Percentiles rank a stretch among this genome's conserved stretches.
These are phyloP conservation scores for Eimeria mitis DNA, from an alignment of 169 alveolate species.

Conservation along the genomic window DNA sequence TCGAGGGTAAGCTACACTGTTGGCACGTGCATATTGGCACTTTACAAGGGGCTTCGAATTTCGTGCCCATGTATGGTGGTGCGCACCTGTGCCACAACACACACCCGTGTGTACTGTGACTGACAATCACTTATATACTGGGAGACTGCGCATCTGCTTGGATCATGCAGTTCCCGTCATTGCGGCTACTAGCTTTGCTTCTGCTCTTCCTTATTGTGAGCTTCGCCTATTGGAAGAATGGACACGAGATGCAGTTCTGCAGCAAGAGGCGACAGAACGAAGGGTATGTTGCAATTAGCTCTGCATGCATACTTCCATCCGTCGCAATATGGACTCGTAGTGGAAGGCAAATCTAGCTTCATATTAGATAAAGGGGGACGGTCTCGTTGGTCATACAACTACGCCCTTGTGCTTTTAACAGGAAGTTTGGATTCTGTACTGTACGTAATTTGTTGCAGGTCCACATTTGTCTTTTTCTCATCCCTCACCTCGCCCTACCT, in stretches of 20 bases:
- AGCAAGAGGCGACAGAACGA: conserved; percentile 26
- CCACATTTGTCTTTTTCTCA: conserved; percentile 61
- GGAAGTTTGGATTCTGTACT: background rate
- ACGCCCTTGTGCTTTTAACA: background rate
- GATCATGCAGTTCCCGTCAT: conserved; percentile 49
- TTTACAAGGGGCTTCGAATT: background rate
- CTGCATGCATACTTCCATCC: background rate
- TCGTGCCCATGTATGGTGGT: background rate
- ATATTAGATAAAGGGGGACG: background rate
- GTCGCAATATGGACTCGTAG: background rate
- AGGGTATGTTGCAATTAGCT: conserved; percentile 17
- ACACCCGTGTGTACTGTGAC: background rate
- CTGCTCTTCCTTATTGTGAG: conserved; percentile 56
- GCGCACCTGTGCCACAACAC: background rate
- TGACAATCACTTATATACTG: background rate
- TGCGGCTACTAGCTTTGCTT: conserved; percentile 45
- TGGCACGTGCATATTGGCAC: background rate
- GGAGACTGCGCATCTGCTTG: background rate
- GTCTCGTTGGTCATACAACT: background rate
- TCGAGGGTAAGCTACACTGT: conserved; percentile 7
- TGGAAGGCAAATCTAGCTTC: background rate
- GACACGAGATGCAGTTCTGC: conserved; percentile 4
- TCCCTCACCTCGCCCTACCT: conserved; percentile 34
- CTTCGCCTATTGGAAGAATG: conserved; percentile 61
- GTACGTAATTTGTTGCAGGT: background rate